Evolutionary conservation across 2,329 filamentous ascomycete species (phyloP).

Genomic region (Alternaria gansuensis): DNA sequence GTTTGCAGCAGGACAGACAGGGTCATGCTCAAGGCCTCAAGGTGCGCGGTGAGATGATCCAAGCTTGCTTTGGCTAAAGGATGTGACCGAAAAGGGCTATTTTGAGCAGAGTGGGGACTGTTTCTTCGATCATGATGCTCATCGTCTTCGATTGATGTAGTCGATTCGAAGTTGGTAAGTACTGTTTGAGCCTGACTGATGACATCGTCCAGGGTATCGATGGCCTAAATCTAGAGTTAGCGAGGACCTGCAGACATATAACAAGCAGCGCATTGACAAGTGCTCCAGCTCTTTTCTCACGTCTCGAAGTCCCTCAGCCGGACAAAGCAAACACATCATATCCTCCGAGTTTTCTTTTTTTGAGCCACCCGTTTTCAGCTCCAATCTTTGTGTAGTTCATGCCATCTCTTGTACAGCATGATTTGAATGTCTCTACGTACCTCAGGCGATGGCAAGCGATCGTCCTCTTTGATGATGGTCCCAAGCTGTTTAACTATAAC

Average conservation of each 20-base stretch:
- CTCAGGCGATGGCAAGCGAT: constrained; percentile 48
- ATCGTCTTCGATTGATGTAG: constrained; percentile 25
- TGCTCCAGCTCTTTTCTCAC: neutral
- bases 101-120: constrained; percentile 8
- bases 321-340: neutral
- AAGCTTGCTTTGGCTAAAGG: constrained; percentile 32
- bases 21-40: constrained; percentile 49
- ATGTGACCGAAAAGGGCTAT: constrained; percentile 20
- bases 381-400: neutral
- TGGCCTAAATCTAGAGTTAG: constrained; percentile 38
- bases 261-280: neutral
- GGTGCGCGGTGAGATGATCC: constrained; percentile 47
- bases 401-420: neutral
- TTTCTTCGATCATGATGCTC: constrained; percentile 15
- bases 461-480: constrained; percentile 51
- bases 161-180: constrained; percentile 41
- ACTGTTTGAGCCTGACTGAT: constrained; percentile 44
- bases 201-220: constrained; percentile 47
- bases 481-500: constrained; percentile 52
- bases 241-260: neutral
- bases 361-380: neutral
- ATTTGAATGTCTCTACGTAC: constrained; percentile 29
- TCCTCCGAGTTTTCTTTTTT: neutral
- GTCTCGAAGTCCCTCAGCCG: neutral
- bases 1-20: constrained; percentile 52